These are phyloP conservation scores for Nymphaea thermarum DNA, from an alignment of 164 flowering plant species.

Conservation along the genomic window DNA sequence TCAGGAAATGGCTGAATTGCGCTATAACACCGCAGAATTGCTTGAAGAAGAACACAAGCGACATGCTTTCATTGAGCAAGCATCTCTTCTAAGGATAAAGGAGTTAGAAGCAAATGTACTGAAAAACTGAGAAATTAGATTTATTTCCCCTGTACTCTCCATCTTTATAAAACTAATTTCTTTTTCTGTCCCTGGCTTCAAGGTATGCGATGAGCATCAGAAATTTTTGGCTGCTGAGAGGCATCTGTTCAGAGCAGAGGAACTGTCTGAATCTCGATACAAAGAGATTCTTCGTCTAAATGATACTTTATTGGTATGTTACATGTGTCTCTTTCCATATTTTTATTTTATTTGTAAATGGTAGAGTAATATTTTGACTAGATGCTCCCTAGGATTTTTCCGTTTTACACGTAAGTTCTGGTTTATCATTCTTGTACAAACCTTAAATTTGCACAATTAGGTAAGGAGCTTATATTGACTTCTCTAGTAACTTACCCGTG, in stretches of 20 bases:
- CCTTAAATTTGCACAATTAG: no score
- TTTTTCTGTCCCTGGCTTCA: not conserved
- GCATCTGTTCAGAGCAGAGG: not conserved
- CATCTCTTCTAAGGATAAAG: conserved; percentile 69
- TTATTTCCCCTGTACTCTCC: not conserved
- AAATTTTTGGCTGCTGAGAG: not conserved
- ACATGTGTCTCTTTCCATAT: no score
- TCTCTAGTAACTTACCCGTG: no score
- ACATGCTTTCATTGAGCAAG: conserved; percentile 73
- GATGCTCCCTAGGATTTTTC: no score
- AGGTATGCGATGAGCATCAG: not conserved
- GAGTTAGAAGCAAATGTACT: conserved; percentile 73
- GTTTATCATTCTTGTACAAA: no score
- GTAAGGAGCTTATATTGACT: no score
- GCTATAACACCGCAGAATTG: conserved; percentile 61
- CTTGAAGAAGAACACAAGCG: conserved; percentile 83
- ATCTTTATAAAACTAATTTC: not conserved
- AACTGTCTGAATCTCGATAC: not conserved
- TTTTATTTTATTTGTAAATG: no score
- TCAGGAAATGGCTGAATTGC: conserved; percentile 88
- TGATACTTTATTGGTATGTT: not conserved
- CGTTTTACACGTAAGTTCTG: no score
- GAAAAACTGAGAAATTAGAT: not conserved
- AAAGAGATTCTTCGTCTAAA: not conserved
- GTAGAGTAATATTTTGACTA: no score